Conservation (phyloP, 805 yeast genomes). For the Candida lessepsii region DNA sequence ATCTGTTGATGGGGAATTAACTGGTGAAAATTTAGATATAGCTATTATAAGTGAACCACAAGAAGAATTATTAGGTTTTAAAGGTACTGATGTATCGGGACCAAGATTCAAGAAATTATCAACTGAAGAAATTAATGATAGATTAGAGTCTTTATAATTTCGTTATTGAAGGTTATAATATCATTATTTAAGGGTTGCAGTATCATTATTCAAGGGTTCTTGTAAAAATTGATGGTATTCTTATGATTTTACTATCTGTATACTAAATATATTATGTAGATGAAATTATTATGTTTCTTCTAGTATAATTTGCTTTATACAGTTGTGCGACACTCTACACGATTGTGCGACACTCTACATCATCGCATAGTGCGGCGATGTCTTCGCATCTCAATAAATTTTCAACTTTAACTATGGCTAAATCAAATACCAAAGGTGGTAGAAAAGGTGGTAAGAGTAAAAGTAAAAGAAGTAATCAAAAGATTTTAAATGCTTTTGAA, state of each 20-base stretch:
- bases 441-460: slow-evolving; percentile 21
- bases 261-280: not conserved
- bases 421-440: slow-evolving; percentile 18
- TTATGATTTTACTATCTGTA: no score
- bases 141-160: slow-evolving; percentile 55
- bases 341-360: no score
- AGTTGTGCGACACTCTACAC: no score
- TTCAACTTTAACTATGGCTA: slow-evolving; percentile 17
- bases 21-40: slow-evolving; percentile 93
- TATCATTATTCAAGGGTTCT: no score
- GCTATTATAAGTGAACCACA: slow-evolving; percentile 82
- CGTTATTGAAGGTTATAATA: no score
- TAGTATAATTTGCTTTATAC: no score
- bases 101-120: slow-evolving; percentile 86
- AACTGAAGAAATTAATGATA: slow-evolving; percentile 91
- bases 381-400: slow-evolving; percentile 13
- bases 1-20: slow-evolving; percentile 96
- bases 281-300: no score
- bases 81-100: slow-evolving; percentile 79
- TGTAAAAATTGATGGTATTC: no score
- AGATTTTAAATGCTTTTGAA: slow-evolving; percentile 44
- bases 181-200: no score
- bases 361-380: not conserved
- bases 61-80: slow-evolving; percentile 77
- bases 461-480: slow-evolving; percentile 31